Percentiles rank a stretch among this genome's conserved stretches.
Evolutionary conservation across 1,284 basidiomycete genomes (phyloP).

Genomic region (Earliella scabrosa): DNA sequence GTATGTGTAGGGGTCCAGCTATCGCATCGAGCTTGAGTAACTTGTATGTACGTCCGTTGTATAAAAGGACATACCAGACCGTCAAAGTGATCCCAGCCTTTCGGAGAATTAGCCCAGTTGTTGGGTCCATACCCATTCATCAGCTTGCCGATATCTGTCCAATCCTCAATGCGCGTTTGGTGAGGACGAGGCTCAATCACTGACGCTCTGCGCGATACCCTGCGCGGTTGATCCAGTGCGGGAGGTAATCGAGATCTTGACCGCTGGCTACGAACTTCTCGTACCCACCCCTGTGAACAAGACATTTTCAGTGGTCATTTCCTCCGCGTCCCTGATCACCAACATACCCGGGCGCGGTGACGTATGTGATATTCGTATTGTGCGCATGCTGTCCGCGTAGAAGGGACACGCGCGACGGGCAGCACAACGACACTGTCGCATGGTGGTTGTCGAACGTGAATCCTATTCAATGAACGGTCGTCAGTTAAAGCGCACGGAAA

Average conservation of each 20-base stretch:
- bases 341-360: not conserved
- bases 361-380: not conserved
- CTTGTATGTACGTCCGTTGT: too few relatives aligned
- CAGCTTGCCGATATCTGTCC: not conserved
- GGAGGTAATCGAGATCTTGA: not conserved
- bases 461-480: too few relatives aligned
- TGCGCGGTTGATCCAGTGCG: not conserved
- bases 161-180: not conserved
- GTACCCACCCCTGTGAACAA: not conserved
- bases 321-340: too few relatives aligned
- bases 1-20: not conserved
- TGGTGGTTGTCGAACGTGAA: not conserved
- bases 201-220: not conserved
- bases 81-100: slow-evolving; percentile 1
- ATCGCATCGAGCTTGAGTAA: not conserved
- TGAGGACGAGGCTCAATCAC: not conserved
- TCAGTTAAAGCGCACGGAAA: not conserved
- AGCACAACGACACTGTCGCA: not conserved
- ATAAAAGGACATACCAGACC: not conserved
- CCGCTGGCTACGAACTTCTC: not conserved
- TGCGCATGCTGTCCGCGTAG: not conserved
- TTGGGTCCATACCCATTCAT: not conserved
- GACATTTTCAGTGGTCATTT: too few relatives aligned
- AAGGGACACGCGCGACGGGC: not conserved
- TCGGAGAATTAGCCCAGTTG: not conserved